Conservation (phyloP, 495 filamentous ascomycete genomes). For the Podospora didyma region DNA sequence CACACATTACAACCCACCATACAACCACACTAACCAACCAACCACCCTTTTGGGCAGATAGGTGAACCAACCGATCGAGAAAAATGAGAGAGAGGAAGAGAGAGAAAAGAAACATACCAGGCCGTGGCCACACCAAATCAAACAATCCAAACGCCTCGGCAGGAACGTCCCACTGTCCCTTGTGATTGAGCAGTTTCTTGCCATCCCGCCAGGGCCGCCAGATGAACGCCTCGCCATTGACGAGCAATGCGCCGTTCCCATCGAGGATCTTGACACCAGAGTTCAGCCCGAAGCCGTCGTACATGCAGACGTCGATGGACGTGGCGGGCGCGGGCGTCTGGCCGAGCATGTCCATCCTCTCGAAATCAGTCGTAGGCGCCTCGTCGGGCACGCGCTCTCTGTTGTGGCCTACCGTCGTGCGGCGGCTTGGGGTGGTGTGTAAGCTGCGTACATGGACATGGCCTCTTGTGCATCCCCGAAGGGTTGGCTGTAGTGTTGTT, state of each 20-base stretch:
- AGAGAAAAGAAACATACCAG: constrained; percentile 56
- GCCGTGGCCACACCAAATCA: constrained; percentile 80
- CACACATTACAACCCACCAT: too few species aligned
- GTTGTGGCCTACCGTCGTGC: constrained; percentile 16
- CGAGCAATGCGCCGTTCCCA: constrained; percentile 66
- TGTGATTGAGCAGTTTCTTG: constrained; percentile 57
- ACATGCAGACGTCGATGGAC: constrained; percentile 70
- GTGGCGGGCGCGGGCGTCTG: constrained; percentile 72
- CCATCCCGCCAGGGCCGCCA: constrained; percentile 71
- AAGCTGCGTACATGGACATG: neutral
- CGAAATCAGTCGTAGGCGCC: constrained; percentile 64
- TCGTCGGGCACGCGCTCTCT: constrained; percentile 16
- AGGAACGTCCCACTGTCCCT: constrained; percentile 76
- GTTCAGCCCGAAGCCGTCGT: constrained; percentile 76
- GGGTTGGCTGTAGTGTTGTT: neutral
- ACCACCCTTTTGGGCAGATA: too few species aligned
- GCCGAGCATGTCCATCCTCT: constrained; percentile 71
- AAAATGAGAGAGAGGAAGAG: too few species aligned
- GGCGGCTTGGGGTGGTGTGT: constrained; percentile 6
- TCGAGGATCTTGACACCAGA: constrained; percentile 65
- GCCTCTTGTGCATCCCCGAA: constrained; percentile 3
- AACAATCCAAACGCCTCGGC: constrained; percentile 72
- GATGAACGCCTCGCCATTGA: constrained; percentile 79
- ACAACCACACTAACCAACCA: too few species aligned
- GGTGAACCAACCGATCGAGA: too few species aligned